Evolutionary conservation across 352 stramenopile genomes (phyloP).

Genomic region (Globisporangium viniferum): DNA sequence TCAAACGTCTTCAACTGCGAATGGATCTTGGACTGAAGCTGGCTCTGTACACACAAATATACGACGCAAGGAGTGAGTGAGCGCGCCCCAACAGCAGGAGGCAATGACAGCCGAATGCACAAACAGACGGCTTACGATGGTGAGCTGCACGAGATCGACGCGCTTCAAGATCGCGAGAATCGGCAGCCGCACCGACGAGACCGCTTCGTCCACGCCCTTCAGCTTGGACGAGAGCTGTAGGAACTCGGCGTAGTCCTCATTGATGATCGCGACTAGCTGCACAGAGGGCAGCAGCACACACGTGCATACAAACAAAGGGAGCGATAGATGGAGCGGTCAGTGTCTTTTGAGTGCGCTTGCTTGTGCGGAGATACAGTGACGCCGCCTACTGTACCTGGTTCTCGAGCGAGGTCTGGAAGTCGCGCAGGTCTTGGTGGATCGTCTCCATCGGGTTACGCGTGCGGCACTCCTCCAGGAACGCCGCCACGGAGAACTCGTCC

Average conservation of each 20-base stretch:
- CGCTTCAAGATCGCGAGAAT: conserved; percentile 76
- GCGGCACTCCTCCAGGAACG: conserved; percentile 78
- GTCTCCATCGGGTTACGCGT: conserved; percentile 77
- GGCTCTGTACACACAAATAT: conserved; percentile 22
- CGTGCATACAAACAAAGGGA: not conserved
- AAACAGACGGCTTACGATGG: conserved; percentile 38
- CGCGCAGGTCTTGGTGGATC: conserved; percentile 79
- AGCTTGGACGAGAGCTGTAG: conserved; percentile 86
- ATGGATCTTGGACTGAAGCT: conserved; percentile 57
- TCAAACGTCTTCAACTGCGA: conserved; percentile 38
- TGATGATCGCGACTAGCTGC: conserved; percentile 85
- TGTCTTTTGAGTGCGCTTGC: not conserved
- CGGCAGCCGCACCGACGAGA: conserved; percentile 70
- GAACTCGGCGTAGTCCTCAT: conserved; percentile 88
- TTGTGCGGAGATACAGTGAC: not conserved
- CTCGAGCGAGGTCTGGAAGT: conserved; percentile 82
- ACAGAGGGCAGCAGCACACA: not conserved
- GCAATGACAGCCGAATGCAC: not conserved
- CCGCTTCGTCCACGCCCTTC: conserved; percentile 82
- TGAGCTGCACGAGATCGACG: conserved; percentile 63
- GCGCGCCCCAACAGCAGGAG: not conserved
- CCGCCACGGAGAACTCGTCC: conserved; percentile 63
- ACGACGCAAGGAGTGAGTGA: not conserved
- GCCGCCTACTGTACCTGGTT: conserved; percentile 51
- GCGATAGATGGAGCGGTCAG: not conserved